Base-by-base conservation (phyloP, 2,329 filamentous ascomycete species). In the Cordyceps farinosa region DNA sequence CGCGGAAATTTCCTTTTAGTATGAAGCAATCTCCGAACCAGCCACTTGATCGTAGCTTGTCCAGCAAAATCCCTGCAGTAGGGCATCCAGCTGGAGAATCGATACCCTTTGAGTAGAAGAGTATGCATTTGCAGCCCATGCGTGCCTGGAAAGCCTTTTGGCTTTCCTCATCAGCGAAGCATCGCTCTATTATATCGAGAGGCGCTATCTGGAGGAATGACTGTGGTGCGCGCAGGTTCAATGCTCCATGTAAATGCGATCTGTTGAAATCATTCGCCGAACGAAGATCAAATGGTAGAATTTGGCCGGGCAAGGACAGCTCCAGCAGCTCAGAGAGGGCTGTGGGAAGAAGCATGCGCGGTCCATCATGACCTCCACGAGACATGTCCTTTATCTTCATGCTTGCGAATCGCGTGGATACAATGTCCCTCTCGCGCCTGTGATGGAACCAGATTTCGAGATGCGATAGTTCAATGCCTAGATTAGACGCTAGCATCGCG, bases 401-500 rank as follows among this genome's bases (percentile, higher is more conserved):
- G 44, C 72, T 77, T 42, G 80, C 79, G 6, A 84, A 72, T 54
- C 78, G 79, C 65, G 76, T 75, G 2, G 74, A 75, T 38, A 81
- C 77, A 22, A 76, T 71, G 65, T 84, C 81, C 55, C 78, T 78
- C 56, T 84, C 78, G 36, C 81, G 77, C 27, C 82, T 79, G 64
- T 84, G 80, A 64, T 82, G 78, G 68, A 84, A 85, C 83, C 83
- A 86, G 61, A 82, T 77, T 63, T 83, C 77, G 34, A 86, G 76
- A 65, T 84, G 80, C 54, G 75, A 72, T 3, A 78, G 76, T 62
- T 84, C 81, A 30, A 84, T 79, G 15, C 81, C 80, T 2, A 85
- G 71, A 47, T 81, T 85, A 0, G 83, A 85, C 10, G 83, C 82
- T 48, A 84, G 74, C 68, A 84, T 81, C 47, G 82, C 82, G 42